Base-by-base conservation (phyloP, 1,284 basidiomycete genomes). In the Ceratobasidium sp. region DNA sequence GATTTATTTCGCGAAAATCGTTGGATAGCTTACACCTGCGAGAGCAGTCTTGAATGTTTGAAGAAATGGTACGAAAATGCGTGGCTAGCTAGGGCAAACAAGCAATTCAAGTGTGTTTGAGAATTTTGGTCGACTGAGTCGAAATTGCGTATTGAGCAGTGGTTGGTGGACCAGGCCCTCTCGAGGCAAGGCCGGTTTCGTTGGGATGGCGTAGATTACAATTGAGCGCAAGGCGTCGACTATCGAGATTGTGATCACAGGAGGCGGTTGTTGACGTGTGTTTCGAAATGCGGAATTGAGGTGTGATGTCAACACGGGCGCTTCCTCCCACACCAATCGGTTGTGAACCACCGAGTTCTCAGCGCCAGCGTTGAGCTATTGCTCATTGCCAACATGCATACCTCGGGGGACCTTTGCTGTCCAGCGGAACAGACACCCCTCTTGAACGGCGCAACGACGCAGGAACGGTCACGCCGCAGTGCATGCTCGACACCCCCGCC, bases 371-470 rank as follows among this genome's bases (percentile, higher is more conserved):
- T 7, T 12, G 58, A 44, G 40, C 58, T 23, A 23, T 21, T 42
- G 58, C 58, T 44, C 40, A 18, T 6, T 6, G 44, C n/a, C 44
- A 18, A 18, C 16, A 67, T 67, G 64, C 33, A 67, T 21, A 56
- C 46, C 18, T 12, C 51, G 21, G 51, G 14, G 51, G 40, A 67
- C 12, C 21, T 14, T 40, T 12, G 51, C 42, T 40, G 40, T 23
- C 30, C 48, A 7, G 46, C 51, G 4, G 64, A 67, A 40, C 64
- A 44, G 6, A 67, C 64, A 3, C 51, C 51, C 23, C 42, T 67
- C 14, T 42, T 56, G 25, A 40, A 30, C 14, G 36, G 21, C 21
- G 23, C 40, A 14, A 28, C 38, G 18, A 18, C n/a, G 21, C 48
- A 51, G 49, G 48, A 54, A n/a, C 7, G 8, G 38, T 30, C 64